A percentile compares a stretch with the other conserved stretches of the same genome.
These are phyloP conservation scores for Maudiozyma serrabonitensis DNA, from an alignment of 805 yeast species.

Conservation along the genomic window DNA sequence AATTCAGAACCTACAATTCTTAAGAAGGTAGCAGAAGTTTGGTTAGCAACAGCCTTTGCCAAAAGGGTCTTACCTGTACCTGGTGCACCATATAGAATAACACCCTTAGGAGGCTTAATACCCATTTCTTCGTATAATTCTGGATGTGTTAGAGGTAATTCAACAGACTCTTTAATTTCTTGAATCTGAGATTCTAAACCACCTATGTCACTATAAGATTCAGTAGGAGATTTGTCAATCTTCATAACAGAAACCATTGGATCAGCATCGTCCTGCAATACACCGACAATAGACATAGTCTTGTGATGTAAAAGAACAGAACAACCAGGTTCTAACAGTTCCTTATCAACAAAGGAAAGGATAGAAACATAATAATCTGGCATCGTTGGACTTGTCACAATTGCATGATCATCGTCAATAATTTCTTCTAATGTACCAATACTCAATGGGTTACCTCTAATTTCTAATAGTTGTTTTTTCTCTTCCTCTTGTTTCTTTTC, in stretches of 20 bases:
- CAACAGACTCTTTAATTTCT: conserved; percentile 96
- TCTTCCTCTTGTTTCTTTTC: conserved; percentile 96
- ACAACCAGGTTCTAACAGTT: conserved; percentile 91
- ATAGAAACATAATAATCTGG: conserved; percentile 96
- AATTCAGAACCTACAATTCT: conserved; percentile 96
- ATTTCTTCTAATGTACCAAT: conserved; percentile 95
- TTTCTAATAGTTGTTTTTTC: conserved; percentile 86
- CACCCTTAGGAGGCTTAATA: conserved; percentile 97
- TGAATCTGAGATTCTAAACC: conserved; percentile 93
- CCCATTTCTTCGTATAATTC: conserved; percentile 98
- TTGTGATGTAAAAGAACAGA: conserved; percentile 92
- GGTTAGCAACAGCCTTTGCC: conserved; percentile 97
- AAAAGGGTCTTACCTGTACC: conserved; percentile 95
- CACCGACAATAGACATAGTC: conserved; percentile 94
- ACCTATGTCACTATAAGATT: conserved; percentile 93
- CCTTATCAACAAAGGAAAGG: conserved; percentile 93
- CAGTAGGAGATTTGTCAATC: conserved; percentile 94
- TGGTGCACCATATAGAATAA: conserved; percentile 92
- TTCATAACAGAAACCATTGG: conserved; percentile 98
- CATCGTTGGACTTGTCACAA: conserved; percentile 90
- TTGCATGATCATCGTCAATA: conserved; percentile 97
- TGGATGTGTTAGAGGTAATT: conserved; percentile 91
- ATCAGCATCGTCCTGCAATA: conserved; percentile 94
- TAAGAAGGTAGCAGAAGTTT: conserved; percentile 90
- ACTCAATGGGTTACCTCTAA: conserved; percentile 93